These are phyloP conservation scores for Boletus pseudopeckii DNA, from an alignment of 768 basidiomycete genomes.

Conservation along the genomic window DNA sequence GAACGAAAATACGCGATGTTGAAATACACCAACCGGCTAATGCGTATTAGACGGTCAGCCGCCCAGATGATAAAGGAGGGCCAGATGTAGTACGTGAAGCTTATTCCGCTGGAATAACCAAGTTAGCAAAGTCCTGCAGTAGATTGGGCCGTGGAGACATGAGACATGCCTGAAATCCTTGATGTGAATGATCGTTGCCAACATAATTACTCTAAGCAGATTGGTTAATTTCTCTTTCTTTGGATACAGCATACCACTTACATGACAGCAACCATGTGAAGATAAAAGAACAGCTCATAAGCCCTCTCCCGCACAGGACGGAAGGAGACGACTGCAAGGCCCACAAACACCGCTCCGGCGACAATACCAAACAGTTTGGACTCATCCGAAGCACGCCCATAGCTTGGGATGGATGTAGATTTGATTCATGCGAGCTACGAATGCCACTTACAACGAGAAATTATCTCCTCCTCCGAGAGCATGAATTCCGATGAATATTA, in stretches of 20 bases:
- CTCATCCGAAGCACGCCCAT: neutral
- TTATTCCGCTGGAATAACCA: constrained; percentile 13
- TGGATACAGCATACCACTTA: constrained; percentile 17
- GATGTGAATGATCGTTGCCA: constrained; percentile 41
- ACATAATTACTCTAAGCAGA: constrained; percentile 24
- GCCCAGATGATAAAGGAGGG: constrained; percentile 54
- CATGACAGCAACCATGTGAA: constrained; percentile 44
- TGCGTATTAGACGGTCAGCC: constrained; percentile 46
- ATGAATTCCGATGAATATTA: constrained; percentile 49
- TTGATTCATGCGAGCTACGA: neutral
- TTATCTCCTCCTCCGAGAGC: constrained; percentile 24
- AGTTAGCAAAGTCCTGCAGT: neutral
- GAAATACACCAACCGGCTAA: constrained; percentile 39
- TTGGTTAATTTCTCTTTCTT: constrained; percentile 37
- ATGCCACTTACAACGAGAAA: constrained; percentile 12
- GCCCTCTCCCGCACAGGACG: constrained; percentile 46
- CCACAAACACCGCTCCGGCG: constrained; percentile 36
- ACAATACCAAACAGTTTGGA: constrained; percentile 32
- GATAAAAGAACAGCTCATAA: constrained; percentile 50
- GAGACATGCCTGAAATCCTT: constrained; percentile 31
- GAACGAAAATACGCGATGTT: constrained; percentile 38
- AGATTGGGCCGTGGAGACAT: constrained; percentile 12
- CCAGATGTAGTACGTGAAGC: constrained; percentile 38
- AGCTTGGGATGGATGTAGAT: constrained; percentile 5
- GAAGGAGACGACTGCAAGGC: constrained; percentile 42